These are phyloP conservation scores for Massariosphaeria phaeospora DNA, from an alignment of 495 filamentous ascomycete genomes.

Conservation along the genomic window DNA sequence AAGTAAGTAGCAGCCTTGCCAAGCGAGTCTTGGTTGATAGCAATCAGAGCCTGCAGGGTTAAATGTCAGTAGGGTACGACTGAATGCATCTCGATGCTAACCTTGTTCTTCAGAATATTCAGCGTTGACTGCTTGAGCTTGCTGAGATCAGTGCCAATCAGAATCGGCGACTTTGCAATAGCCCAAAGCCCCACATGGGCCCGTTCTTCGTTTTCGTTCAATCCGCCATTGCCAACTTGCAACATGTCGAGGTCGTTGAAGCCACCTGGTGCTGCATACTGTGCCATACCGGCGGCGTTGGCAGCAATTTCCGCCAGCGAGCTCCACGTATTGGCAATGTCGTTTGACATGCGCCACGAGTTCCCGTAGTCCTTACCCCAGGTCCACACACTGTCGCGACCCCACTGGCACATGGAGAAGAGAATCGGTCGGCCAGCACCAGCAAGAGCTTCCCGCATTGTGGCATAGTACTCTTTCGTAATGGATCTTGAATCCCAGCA, in stretches of 20 bases:
- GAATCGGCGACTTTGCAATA: constrained; percentile 52
- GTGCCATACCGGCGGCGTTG: constrained; percentile 25
- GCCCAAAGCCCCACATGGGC: constrained; percentile 57
- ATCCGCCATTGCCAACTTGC: constrained; percentile 32
- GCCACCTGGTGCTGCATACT: constrained; percentile 32
- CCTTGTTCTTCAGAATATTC: constrained; percentile 43
- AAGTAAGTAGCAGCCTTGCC: constrained; percentile 42
- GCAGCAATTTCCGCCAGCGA: constrained; percentile 10
- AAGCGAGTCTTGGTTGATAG: constrained; percentile 51
- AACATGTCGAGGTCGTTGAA: constrained; percentile 40
- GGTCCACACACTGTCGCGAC: constrained; percentile 21
- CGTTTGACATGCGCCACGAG: constrained; percentile 30
- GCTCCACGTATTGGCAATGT: constrained; percentile 27
- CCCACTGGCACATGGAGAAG: constrained; percentile 31
- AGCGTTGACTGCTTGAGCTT: constrained; percentile 40
- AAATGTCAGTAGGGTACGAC: neutral
- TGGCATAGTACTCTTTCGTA: constrained; percentile 14
- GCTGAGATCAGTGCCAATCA: constrained; percentile 48
- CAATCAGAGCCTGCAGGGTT: constrained; percentile 46
- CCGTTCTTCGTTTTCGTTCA: constrained; percentile 27
- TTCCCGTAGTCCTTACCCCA: constrained; percentile 26
- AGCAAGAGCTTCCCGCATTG: constrained; percentile 27
- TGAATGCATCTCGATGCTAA: neutral
- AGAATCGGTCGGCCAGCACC: constrained; percentile 7
- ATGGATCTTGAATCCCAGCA: constrained; percentile 26